Evolutionary conservation across 2,329 filamentous ascomycete species (phyloP), one percentile per base, ranked within the genome.

Genomic region (Xylaria arbuscula): DNA sequence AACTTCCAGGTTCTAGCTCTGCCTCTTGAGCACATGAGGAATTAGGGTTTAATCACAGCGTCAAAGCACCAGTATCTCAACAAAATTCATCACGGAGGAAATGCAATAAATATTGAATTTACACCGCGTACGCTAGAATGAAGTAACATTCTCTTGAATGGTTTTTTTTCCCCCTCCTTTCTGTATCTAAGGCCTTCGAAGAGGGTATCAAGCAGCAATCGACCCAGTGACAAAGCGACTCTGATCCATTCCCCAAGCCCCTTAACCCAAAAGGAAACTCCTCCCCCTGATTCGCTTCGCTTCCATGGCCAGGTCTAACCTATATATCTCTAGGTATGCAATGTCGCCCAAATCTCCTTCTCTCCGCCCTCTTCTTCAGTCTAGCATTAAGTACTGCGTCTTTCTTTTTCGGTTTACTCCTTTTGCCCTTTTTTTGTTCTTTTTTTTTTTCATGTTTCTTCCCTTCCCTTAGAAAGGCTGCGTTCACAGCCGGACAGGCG

Each of bases 51-150:
- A n/a, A n/a, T n/a, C n/a, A n/a, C n/a, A n/a, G n/a, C n/a, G n/a
- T n/a, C n/a, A n/a, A n/a, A n/a, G n/a, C n/a, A n/a, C n/a, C n/a
- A 17, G 3, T 1, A 15, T 51, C 28, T 13, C 15, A 51, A 11
- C 3, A 28, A 4, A 19, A 28, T 28, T 28, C 28, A 28, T 5
- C 28, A 28, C 5, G 28, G 28, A 28, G 28, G 28, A 28, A 28
- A 28, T n/a, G 10, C 36, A 59, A 36, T 38, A 36, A 17, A 53
- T 32, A 42, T 53, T 42, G 32, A 55, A 38, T 47, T 53, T 36
- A 34, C 22, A 32, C 36, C 34, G 13, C 2, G 11, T 24, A 56
- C 58, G 58, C 58, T 62, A n/a, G n/a, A 42, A 57, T 22, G 57
- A 38, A 42, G 51, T 13, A 36, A 54, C 53, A 15, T 36, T 38